These are phyloP conservation scores for Wickerhamomyces sp. DNA, from an alignment of 1,139 yeast species.

Conservation along the genomic window DNA sequence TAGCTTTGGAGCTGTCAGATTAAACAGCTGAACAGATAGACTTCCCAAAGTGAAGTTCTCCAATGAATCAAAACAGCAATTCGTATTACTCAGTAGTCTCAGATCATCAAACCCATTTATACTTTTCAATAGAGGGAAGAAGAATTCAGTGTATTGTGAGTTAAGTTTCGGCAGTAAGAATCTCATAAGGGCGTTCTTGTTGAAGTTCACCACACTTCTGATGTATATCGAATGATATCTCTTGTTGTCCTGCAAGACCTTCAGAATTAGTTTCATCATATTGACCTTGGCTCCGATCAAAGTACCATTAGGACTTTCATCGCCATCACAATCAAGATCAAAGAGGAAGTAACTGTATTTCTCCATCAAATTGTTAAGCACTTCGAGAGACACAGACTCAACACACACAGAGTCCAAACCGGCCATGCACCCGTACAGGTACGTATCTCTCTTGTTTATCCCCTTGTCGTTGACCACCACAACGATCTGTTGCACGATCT, in stretches of 20 bases:
- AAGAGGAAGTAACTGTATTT: conserved; percentile 14
- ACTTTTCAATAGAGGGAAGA: conserved; percentile 8
- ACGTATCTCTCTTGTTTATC: not conserved
- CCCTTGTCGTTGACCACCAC: conserved; percentile 6
- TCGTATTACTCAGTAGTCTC: conserved; percentile 15
- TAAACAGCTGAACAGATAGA: conserved; percentile 16
- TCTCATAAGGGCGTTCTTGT: conserved; percentile 8
- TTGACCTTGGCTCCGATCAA: conserved; percentile 1
- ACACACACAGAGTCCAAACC: conserved; percentile 5
- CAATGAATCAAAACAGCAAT: conserved; percentile 14
- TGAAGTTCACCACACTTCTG: conserved; percentile 3
- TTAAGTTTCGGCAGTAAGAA: conserved; percentile 15
- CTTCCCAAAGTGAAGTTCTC: conserved; percentile 16
- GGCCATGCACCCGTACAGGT: not conserved
- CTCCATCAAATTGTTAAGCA: conserved; percentile 2
- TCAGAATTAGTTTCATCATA: conserved; percentile 12
- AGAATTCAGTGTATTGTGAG: conserved; percentile 14
- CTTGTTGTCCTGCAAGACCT: conserved; percentile 6
- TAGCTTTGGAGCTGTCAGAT: conserved; percentile 14
- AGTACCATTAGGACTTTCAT: not conserved
- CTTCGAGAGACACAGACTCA: conserved; percentile 7
- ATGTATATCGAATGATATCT: conserved; percentile 13
- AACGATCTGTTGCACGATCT: conserved; percentile 6
- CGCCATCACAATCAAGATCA: conserved; percentile 3
- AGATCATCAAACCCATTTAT: conserved; percentile 18